phyloP scores from a whole-genome alignment of 176 grass and related monocot species.

The Avena eriantha region DNA sequence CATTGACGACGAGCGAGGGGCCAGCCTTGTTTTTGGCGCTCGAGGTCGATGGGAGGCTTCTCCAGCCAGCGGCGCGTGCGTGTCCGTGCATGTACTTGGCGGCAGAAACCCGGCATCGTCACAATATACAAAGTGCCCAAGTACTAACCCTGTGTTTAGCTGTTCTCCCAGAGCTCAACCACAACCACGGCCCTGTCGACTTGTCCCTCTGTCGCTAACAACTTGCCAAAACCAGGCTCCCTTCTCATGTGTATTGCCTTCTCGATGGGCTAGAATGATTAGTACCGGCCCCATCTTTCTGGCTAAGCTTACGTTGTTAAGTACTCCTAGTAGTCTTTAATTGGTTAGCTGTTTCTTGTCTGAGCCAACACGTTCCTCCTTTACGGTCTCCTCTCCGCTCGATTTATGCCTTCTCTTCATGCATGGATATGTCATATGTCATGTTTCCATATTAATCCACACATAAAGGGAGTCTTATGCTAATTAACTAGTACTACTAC shows the following conservation, averaged over 20 bases:
- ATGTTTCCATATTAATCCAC: neutral
- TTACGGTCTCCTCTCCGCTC: neutral
- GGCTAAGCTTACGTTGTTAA: conserved; percentile 23
- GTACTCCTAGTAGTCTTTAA: neutral
- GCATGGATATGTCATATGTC: conserved; percentile 29
- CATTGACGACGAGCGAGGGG: neutral
- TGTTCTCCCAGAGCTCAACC: conserved; percentile 27
- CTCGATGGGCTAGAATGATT: neutral
- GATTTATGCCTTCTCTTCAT: neutral
- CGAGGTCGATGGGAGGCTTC: conserved; percentile 37
- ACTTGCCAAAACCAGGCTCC: conserved; percentile 20
- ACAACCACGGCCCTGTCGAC: conserved; percentile 35
- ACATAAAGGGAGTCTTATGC: neutral
- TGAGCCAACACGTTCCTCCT: conserved; percentile 32
- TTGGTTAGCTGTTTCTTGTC: conserved; percentile 11
- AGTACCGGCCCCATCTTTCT: neutral
- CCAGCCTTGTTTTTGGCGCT: conserved; percentile 43
- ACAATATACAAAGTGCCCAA: conserved; percentile 42
- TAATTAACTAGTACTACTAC: neutral
- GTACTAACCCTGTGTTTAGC: neutral
- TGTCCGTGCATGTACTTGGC: conserved; percentile 42
- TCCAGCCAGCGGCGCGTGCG: conserved; percentile 30
- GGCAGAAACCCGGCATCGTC: conserved; percentile 17
- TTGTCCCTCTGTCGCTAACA: conserved; percentile 40
- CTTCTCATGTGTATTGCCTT: neutral